Conservation (phyloP, 352 stramenopile genomes). For the Sclerospora graminicola region DNA sequence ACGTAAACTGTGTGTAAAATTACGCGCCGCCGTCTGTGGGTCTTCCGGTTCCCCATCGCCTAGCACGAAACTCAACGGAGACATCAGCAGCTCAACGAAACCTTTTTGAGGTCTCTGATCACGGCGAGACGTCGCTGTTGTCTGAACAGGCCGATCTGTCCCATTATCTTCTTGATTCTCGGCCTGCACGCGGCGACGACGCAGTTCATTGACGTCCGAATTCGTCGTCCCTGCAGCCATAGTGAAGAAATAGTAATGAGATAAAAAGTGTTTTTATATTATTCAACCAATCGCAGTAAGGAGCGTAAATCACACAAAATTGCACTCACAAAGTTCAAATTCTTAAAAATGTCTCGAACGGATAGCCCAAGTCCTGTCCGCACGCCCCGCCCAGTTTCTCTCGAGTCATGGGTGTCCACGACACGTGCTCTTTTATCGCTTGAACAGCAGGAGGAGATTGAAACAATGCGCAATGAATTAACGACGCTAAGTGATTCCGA, state of each 20-base stretch:
- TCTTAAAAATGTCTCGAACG: background rate
- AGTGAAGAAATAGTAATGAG: no score
- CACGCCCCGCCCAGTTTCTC: constrained; percentile 12
- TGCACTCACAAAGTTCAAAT: no score
- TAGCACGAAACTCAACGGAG: constrained; percentile 59
- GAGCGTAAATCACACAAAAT: no score
- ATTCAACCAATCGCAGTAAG: no score
- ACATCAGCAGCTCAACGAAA: constrained; percentile 70
- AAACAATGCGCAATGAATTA: constrained; percentile 40
- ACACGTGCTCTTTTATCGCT: constrained; percentile 36
- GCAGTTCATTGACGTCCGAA: constrained; percentile 14
- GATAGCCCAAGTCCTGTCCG: background rate
- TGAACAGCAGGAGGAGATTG: constrained; percentile 62
- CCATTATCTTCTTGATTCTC: constrained; percentile 4
- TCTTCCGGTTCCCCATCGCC: constrained; percentile 61
- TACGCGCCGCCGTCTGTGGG: constrained; percentile 40
- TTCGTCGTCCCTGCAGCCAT: constrained; percentile 15
- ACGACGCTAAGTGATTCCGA: constrained; percentile 32
- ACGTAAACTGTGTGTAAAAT: constrained; percentile 46
- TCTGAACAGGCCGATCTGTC: background rate
- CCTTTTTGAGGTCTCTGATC: constrained; percentile 28
- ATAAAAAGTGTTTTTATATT: no score
- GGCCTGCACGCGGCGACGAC: constrained; percentile 24
- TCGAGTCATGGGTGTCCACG: constrained; percentile 47
- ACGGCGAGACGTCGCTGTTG: background rate